Conservation (phyloP, 441 rosid species). For the Populus hybrid region DNA sequence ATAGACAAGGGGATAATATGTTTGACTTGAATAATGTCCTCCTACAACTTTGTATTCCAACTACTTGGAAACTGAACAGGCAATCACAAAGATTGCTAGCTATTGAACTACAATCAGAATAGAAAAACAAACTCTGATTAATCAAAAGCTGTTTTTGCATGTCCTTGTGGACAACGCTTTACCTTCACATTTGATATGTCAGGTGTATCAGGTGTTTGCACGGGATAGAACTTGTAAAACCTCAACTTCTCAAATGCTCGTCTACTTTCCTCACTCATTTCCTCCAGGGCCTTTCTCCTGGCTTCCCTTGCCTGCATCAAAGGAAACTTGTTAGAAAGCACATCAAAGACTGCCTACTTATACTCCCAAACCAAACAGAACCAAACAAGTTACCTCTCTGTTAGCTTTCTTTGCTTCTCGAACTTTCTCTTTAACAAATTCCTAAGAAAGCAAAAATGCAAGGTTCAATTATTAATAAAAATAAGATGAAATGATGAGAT, state of each 20-base stretch:
- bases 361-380: neutral
- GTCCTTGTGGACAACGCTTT: neutral
- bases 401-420: conserved; percentile 86
- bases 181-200: conserved; percentile 69
- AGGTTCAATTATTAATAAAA: neutral
- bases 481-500: neutral
- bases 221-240: conserved; percentile 88
- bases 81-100: neutral
- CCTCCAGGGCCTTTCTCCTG: conserved; percentile 55
- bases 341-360: neutral
- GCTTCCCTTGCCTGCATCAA: conserved; percentile 64
- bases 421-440: conserved; percentile 71
- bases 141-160: neutral
- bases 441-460: conserved; percentile 37
- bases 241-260: conserved; percentile 54
- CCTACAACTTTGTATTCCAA: neutral
- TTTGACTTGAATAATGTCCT: neutral
- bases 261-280: conserved; percentile 65
- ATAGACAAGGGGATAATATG: neutral
- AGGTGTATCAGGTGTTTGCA: conserved; percentile 63
- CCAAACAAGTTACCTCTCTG: conserved; percentile 48
- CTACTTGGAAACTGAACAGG: neutral
- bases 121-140: neutral
- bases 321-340: conserved; percentile 10
- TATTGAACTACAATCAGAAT: neutral